Conservation (phyloP, 345 rosid species). For the Brassica nigra region DNA sequence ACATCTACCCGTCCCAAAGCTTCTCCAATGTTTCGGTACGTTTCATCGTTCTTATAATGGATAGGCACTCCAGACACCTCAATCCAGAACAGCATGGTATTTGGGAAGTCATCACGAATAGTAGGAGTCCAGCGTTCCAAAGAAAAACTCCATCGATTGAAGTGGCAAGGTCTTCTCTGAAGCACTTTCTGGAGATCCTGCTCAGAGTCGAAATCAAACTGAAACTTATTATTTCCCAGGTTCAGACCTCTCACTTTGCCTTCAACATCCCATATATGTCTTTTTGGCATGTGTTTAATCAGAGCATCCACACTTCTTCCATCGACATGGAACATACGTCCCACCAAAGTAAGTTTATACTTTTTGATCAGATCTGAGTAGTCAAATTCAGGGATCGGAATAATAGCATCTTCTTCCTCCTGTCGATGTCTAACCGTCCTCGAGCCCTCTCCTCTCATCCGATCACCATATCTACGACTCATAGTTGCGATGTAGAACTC, state of each 20-base stretch:
- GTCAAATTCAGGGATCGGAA: not conserved
- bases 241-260: not conserved
- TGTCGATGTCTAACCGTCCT: not conserved
- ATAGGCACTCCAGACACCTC: not conserved
- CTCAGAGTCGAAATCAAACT: not conserved
- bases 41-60: not conserved
- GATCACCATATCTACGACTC: not conserved
- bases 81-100: not conserved
- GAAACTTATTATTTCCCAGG: not conserved
- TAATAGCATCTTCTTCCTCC: not conserved
- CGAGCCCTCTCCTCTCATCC: not conserved
- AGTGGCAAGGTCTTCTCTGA: not conserved
- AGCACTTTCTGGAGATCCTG: not conserved
- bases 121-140: not conserved
- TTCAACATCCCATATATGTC: too few species aligned
- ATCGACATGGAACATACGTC: not conserved
- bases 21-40: not conserved
- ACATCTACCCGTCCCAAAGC: too few species aligned
- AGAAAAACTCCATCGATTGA: too few species aligned
- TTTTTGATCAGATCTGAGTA: not conserved
- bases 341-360: not conserved
- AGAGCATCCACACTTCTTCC: not conserved
- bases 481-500: too few species aligned
- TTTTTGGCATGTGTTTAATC: too few species aligned
- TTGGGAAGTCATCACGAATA: not conserved